These are phyloP conservation scores for Coniochaeta sp. DNA, from an alignment of 2,329 filamentous ascomycete genomes.

Conservation along the genomic window DNA sequence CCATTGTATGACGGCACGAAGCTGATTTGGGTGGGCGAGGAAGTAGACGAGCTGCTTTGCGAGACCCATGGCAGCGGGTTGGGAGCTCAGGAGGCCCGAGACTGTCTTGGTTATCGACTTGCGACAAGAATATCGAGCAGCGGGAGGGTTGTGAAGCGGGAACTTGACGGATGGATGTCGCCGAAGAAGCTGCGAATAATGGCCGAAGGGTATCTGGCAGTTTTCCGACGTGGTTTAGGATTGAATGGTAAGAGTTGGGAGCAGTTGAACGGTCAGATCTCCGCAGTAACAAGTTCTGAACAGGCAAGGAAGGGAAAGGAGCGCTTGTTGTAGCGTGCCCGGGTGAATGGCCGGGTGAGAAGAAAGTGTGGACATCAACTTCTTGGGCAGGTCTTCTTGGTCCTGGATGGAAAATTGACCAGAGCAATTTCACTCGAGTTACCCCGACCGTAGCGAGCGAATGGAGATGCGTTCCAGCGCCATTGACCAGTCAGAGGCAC, in stretches of 20 bases:
- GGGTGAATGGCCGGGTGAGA: background rate
- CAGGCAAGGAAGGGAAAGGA: background rate
- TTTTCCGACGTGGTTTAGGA: too few species aligned
- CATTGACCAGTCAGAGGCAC: background rate
- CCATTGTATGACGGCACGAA: conserved; percentile 87
- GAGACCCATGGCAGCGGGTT: conserved; percentile 42
- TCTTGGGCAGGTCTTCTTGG: background rate
- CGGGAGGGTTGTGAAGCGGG: background rate
- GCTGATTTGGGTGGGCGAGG: conserved; percentile 65
- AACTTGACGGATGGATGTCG: background rate
- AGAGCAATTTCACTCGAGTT: background rate
- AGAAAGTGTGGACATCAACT: background rate
- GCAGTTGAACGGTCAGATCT: background rate
- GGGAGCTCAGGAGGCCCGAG: background rate
- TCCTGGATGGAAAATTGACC: background rate
- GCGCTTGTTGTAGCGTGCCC: background rate
- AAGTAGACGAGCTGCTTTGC: conserved; percentile 58
- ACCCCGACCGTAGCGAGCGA: background rate
- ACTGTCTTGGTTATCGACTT: background rate
- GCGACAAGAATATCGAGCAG: background rate
- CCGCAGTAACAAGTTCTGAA: background rate
- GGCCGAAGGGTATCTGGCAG: too few species aligned
- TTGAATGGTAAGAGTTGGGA: background rate
- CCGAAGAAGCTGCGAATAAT: background rate
- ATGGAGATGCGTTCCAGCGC: background rate